Percentiles rank a stretch among this genome's conserved stretches.
These are phyloP conservation scores for Sporobolomyces pararoseus DNA, from an alignment of 768 basidiomycete genomes.

Conservation along the genomic window DNA sequence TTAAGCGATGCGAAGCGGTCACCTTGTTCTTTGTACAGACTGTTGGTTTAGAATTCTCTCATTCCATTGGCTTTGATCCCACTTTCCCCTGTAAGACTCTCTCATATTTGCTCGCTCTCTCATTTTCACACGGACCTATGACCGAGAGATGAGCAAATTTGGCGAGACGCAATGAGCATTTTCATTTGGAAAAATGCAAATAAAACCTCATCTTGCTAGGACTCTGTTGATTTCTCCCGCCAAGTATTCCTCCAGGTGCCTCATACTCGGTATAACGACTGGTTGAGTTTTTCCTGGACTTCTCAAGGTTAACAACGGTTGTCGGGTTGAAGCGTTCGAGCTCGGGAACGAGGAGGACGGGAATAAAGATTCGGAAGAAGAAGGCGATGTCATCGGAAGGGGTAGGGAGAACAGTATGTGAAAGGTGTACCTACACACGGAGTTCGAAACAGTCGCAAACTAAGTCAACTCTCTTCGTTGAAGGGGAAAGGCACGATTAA, in stretches of 20 bases:
- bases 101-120: too few species aligned
- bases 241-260: conserved; percentile 21
- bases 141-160: too few species aligned
- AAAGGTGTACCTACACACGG: conserved; percentile 25
- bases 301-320: conserved; percentile 2
- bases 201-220: too few species aligned
- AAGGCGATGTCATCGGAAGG: conserved; percentile 8
- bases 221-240: conserved; percentile 1
- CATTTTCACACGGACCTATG: too few species aligned
- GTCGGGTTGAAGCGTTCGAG: not conserved
- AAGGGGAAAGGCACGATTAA: not conserved
- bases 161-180: too few species aligned
- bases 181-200: too few species aligned
- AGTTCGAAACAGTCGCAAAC: too few species aligned
- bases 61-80: not conserved
- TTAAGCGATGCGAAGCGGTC: not conserved
- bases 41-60: not conserved
- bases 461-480: not conserved
- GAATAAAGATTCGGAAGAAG: too few species aligned
- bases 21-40: not conserved
- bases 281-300: conserved; percentile 12
- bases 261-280: conserved; percentile 19
- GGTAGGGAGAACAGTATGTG: conserved; percentile 26
- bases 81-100: not conserved
- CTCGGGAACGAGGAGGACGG: not conserved